A percentile compares a stretch with the other conserved stretches of the same genome.
These are phyloP conservation scores for Sordariomycetes sp. DNA, from an alignment of 2,329 filamentous ascomycete species.

Conservation along the genomic window DNA sequence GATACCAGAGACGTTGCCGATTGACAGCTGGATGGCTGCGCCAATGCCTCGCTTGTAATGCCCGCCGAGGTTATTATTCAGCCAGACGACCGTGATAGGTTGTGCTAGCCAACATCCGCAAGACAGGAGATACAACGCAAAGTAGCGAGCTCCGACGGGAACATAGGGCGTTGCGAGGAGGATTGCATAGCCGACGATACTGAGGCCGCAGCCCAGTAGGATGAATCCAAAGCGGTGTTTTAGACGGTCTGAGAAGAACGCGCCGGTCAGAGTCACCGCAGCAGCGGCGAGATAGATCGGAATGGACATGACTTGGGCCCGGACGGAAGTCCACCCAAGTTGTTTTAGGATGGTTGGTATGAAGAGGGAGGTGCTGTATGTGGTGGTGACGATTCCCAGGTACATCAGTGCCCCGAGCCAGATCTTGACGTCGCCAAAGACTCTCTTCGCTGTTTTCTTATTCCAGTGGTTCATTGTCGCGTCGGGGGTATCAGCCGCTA, in stretches of 20 bases:
- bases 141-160: constrained; percentile 37
- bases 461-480: constrained; percentile 11
- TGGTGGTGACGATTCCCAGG: constrained; percentile 30
- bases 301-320: constrained; percentile 23
- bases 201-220: constrained; percentile 34
- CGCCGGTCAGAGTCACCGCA: constrained; percentile 16
- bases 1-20: constrained; percentile 40
- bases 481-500: background rate
- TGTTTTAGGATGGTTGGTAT: constrained; percentile 25
- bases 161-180: constrained; percentile 36
- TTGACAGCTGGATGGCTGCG: constrained; percentile 37
- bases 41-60: constrained; percentile 46
- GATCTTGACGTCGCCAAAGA: constrained; percentile 35
- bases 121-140: constrained; percentile 43
- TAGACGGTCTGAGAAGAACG: constrained; percentile 36
- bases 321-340: constrained; percentile 20
- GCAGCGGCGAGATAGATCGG: constrained; percentile 24
- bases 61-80: constrained; percentile 44
- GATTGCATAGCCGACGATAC: constrained; percentile 43
- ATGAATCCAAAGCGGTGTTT: constrained; percentile 43
- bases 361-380: constrained; percentile 28
- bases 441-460: constrained; percentile 19
- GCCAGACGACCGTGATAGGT: constrained; percentile 44
- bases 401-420: constrained; percentile 25
- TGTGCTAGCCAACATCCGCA: constrained; percentile 42